phyloP scores from a whole-genome alignment of 2,329 filamentous ascomycete species.

The Coniella lustricola region DNA sequence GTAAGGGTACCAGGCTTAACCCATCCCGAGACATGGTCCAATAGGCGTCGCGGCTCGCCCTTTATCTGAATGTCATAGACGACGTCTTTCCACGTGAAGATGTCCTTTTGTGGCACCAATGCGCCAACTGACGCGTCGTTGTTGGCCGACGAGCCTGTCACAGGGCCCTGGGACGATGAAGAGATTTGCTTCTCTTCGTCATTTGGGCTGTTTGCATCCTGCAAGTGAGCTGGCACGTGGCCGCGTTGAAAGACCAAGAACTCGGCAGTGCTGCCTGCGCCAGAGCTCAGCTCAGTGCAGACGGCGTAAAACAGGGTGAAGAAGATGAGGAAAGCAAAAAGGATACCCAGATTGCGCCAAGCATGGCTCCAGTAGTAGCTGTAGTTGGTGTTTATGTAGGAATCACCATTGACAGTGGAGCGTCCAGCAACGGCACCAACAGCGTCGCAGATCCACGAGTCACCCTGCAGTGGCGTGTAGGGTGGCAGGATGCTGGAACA shows the following conservation, averaged over 20 bases:
- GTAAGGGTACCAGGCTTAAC: slow-evolving; percentile 85
- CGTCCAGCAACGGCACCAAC: slow-evolving; percentile 49
- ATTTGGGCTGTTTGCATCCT: slow-evolving; percentile 19
- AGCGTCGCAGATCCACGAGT: slow-evolving; percentile 46
- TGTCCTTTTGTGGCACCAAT: slow-evolving; percentile 37
- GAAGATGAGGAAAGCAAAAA: slow-evolving; percentile 55
- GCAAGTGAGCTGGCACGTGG: slow-evolving; percentile 38
- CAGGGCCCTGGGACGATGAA: slow-evolving; percentile 15
- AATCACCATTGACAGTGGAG: slow-evolving; percentile 50
- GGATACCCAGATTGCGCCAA: slow-evolving; percentile 65
- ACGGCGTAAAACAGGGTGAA: slow-evolving; percentile 59
- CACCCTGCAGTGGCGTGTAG: slow-evolving; percentile 35
- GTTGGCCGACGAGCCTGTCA: no score
- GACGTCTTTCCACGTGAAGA: slow-evolving; percentile 76
- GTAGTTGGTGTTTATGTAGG: slow-evolving; percentile 50
- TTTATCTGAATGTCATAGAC: slow-evolving; percentile 70
- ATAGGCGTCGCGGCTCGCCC: slow-evolving; percentile 58
- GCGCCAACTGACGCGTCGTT: slow-evolving; percentile 8
- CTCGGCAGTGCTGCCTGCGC: slow-evolving; percentile 57
- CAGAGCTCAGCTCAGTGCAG: slow-evolving; percentile 58
- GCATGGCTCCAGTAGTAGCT: slow-evolving; percentile 49
- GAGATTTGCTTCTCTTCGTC: slow-evolving; percentile 15
- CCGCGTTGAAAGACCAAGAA: slow-evolving; percentile 60
- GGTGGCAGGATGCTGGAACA: slow-evolving; percentile 47
- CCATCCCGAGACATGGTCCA: slow-evolving; percentile 80